Conservation (phyloP, 1,284 basidiomycete species). For the Ustilago tritici region DNA sequence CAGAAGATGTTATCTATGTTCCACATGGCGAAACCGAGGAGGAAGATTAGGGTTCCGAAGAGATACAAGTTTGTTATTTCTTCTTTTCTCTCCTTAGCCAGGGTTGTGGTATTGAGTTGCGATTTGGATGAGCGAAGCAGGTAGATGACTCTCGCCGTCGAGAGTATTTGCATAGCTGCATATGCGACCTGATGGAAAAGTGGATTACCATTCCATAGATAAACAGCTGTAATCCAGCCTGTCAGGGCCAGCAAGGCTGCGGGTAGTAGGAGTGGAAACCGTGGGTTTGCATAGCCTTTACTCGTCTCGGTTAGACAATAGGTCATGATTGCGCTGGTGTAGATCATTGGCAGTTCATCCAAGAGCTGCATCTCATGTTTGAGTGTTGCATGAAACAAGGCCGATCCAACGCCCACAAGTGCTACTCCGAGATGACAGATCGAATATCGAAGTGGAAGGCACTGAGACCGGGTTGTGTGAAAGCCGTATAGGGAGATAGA, state of each 20-base stretch:
- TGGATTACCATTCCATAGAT: slow-evolving; percentile 72
- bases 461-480: slow-evolving; percentile 23
- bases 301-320: slow-evolving; percentile 62
- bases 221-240: slow-evolving; percentile 61
- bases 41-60: slow-evolving; percentile 63
- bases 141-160: slow-evolving; percentile 62
- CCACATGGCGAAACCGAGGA: slow-evolving; percentile 72
- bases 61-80: slow-evolving; percentile 29
- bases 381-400: slow-evolving; percentile 67
- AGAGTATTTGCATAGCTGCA: slow-evolving; percentile 70
- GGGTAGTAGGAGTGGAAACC: slow-evolving; percentile 44
- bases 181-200: slow-evolving; percentile 74
- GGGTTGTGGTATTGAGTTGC: slow-evolving; percentile 29
- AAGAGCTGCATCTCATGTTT: slow-evolving; percentile 64
- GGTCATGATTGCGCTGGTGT: slow-evolving; percentile 54
- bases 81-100: slow-evolving; percentile 17
- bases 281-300: slow-evolving; percentile 32
- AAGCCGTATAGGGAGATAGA: slow-evolving; percentile 70
- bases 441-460: slow-evolving; percentile 54
- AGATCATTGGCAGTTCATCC: slow-evolving; percentile 70
- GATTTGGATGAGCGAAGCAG: slow-evolving; percentile 54
- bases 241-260: slow-evolving; percentile 37
- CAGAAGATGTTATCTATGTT: slow-evolving; percentile 74
- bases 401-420: slow-evolving; percentile 58
- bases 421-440: slow-evolving; percentile 59